A percentile compares a stretch with the other conserved stretches of the same genome.
Evolutionary conservation across 139 green algal genomes (phyloP).

Genomic region (Chlamydomonas sphaeroides): DNA sequence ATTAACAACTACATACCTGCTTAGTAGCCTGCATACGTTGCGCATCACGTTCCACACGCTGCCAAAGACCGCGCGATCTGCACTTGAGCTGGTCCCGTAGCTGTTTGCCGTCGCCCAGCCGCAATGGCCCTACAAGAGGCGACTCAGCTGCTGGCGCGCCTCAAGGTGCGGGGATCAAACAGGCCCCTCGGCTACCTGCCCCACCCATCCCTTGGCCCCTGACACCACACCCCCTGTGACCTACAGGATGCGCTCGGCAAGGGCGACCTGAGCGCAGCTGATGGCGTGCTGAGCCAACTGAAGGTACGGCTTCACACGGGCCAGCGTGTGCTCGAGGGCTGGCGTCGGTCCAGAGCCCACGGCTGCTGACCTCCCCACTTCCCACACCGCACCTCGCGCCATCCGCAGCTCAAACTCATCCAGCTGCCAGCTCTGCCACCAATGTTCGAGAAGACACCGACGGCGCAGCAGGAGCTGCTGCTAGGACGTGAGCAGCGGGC

Average conservation of each 20-base stretch:
- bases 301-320: slow-evolving; percentile 58
- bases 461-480: slow-evolving; percentile 77
- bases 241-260: slow-evolving; percentile 60
- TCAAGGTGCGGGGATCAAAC: slow-evolving; percentile 52
- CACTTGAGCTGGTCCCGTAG: too few species aligned
- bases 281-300: slow-evolving; percentile 55
- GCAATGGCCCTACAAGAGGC: slow-evolving; percentile 54
- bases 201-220: background rate
- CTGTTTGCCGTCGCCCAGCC: too few species aligned
- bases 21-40: too few species aligned
- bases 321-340: background rate
- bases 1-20: too few species aligned
- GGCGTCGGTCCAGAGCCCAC: too few species aligned
- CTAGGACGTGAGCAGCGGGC: slow-evolving; percentile 71
- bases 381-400: background rate
- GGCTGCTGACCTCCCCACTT: too few species aligned
- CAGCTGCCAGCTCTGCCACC: slow-evolving; percentile 82
- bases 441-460: slow-evolving; percentile 64
- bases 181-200: background rate
- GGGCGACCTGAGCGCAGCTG: slow-evolving; percentile 57
- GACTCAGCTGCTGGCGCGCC: slow-evolving; percentile 52
- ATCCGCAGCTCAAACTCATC: slow-evolving; percentile 81
- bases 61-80: too few species aligned
- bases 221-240: background rate
- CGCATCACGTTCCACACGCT: too few species aligned